Percentiles rank a stretch among this genome's conserved stretches.
Conservation (phyloP, 2,329 filamentous ascomycete species). For the Lasiodiplodia theobromae region DNA sequence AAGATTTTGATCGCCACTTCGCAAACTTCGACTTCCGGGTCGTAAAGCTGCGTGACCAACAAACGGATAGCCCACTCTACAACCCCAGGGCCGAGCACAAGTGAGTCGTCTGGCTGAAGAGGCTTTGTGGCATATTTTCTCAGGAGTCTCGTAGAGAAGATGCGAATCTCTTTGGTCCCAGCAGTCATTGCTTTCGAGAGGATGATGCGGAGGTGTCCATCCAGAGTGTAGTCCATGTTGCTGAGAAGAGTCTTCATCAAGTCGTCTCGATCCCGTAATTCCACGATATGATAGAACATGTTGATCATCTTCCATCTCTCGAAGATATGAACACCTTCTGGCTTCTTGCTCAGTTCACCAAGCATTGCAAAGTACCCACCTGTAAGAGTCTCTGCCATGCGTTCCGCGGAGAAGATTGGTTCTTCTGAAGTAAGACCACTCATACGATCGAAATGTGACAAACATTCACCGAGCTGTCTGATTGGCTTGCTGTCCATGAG, state of each 20-base stretch:
- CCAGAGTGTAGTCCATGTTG: conserved; percentile 88
- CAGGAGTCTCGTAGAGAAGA: conserved; percentile 84
- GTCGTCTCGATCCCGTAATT: conserved; percentile 88
- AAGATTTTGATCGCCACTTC: conserved; percentile 96
- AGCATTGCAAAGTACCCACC: conserved; percentile 94
- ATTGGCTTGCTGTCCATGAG: conserved; percentile 91
- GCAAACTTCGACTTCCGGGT: conserved; percentile 95
- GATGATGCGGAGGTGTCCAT: conserved; percentile 87
- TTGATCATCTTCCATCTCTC: conserved; percentile 98
- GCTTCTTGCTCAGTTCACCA: conserved; percentile 82
- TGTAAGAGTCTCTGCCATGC: conserved; percentile 85
- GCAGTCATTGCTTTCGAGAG: conserved; percentile 93
- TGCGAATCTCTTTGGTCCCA: conserved; percentile 88
- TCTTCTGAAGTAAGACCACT: conserved; percentile 75
- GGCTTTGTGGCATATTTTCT: conserved; percentile 80
- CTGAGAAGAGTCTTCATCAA: conserved; percentile 86
- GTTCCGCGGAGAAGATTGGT: conserved; percentile 86
- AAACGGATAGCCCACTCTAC: conserved; percentile 96
- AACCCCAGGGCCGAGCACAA: conserved; percentile 61
- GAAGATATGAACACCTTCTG: conserved; percentile 84
- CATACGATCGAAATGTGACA: conserved; percentile 92
- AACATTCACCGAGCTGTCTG: conserved; percentile 91
- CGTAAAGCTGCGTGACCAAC: conserved; percentile 97
- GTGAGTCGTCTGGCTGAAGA: conserved; percentile 49
- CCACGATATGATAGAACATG: conserved; percentile 99